Conservation (phyloP, 495 filamentous ascomycete genomes). For the Penicilliopsis zonata region DNA sequence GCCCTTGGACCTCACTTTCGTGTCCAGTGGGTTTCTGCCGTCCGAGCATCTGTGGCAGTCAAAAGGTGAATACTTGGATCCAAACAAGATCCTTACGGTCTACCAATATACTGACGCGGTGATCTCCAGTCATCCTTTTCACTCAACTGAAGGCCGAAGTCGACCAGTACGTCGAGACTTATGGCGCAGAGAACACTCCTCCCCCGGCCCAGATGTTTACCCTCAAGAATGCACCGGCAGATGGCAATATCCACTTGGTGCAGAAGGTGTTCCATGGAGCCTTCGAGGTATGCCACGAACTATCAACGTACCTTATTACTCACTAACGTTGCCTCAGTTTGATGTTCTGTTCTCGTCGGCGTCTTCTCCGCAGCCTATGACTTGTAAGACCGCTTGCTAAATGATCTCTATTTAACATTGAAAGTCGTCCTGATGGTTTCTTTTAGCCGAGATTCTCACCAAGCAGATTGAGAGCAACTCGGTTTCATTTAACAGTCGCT, state of each 20-base stretch:
- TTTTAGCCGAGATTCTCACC: constrained; percentile 52
- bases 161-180: constrained; percentile 53
- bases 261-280: constrained; percentile 87
- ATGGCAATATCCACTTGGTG: constrained; percentile 77
- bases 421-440: constrained; percentile 17
- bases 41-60: constrained; percentile 73
- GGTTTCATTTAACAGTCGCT: constrained; percentile 60
- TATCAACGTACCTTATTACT: background rate
- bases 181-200: constrained; percentile 57
- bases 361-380: constrained; percentile 48
- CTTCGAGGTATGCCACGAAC: constrained; percentile 48
- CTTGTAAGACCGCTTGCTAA: constrained; percentile 28
- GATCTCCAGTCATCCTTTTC: constrained; percentile 50
- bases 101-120: background rate
- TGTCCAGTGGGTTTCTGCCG: constrained; percentile 56
- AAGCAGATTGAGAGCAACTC: constrained; percentile 53
- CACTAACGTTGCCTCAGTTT: constrained; percentile 40
- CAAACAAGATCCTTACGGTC: background rate
- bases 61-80: constrained; percentile 39
- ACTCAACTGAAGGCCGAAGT: constrained; percentile 65
- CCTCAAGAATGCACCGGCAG: constrained; percentile 51
- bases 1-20: constrained; percentile 62
- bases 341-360: constrained; percentile 83
- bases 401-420: background rate
- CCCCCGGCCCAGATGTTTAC: constrained; percentile 83